A percentile compares a stretch with the other conserved stretches of the same genome.
phyloP scores from a whole-genome alignment of 139 green algal genomes.

The Desmodesmus armatus region DNA sequence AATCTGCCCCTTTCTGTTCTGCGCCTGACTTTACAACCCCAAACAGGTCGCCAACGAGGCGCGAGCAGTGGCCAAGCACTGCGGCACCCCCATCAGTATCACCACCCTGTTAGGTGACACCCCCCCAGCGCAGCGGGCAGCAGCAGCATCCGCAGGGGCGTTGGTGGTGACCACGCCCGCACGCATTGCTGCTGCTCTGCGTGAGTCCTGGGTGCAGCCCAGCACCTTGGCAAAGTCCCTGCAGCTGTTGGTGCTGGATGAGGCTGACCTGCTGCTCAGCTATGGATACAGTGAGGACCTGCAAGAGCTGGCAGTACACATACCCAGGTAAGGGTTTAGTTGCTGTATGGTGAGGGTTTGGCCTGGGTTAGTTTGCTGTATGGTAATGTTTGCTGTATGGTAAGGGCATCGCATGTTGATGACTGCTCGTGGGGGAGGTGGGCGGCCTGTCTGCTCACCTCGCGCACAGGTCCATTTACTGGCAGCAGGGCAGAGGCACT shows the following conservation, averaged over 20 bases:
- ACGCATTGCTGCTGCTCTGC: constrained; percentile 60
- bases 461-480: too few relatives aligned
- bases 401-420: too few relatives aligned
- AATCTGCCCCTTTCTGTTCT: not conserved
- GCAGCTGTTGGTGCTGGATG: constrained; percentile 90
- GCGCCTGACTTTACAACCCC: not conserved
- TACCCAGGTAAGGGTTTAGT: too few relatives aligned
- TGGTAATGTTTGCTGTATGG: too few relatives aligned
- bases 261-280: constrained; percentile 95
- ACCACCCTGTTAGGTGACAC: constrained; percentile 25
- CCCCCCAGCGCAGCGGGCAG: constrained; percentile 20
- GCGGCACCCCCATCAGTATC: constrained; percentile 22
- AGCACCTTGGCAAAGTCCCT: constrained; percentile 57
- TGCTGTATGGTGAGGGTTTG: too few relatives aligned
- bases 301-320: constrained; percentile 37
- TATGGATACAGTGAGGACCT: constrained; percentile 95
- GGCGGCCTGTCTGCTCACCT: too few relatives aligned
- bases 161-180: constrained; percentile 49
- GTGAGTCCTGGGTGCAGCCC: constrained; percentile 64
- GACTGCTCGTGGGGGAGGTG: too few relatives aligned
- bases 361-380: too few relatives aligned
- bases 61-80: constrained; percentile 24
- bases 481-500: too few relatives aligned
- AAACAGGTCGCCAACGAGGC: constrained; percentile 41
- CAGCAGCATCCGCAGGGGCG: constrained; percentile 11